Base-by-base conservation (phyloP, 2,329 filamentous ascomycete genomes). In the Ophiostoma himal-ulmi region DNA sequence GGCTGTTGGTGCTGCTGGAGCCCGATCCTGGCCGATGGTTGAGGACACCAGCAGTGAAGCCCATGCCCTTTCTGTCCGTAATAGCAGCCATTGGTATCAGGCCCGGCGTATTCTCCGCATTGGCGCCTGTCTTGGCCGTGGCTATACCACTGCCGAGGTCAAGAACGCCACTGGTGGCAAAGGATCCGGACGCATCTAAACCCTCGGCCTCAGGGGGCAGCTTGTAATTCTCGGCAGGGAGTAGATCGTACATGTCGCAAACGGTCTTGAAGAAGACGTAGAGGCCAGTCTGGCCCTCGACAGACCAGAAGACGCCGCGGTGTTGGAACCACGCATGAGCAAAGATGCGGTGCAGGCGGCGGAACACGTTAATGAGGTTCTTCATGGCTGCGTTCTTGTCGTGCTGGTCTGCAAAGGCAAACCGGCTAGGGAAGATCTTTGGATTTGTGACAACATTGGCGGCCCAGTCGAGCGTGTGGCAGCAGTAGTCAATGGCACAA, bases 271-370 rank as follows among this genome's bases (percentile, higher is more conserved):
- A 99, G 77, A 99, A 90, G 71, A 96, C 88, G 78, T 99, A 99
- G 13, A 99, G 82, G 0, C 95, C 95, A n/a, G 92, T 93, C 78
- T 93, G 88, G 11, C 88, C 87, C 81, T 99, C 95, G 1, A 98
- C 90, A 57, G 91, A 89, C 93, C 94, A 98, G 79, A 98, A 99
- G 69, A 97, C 92, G 70, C 91, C 91, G 65, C 94, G 88, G 79
- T 99, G 95, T 81, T 97, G 93, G 79, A 97, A 99, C 95, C 95
- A 99, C 8, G 95, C 95, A 78, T 99, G 95, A 66, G 95, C 95
- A 78, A 98, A 99, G 80, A 99, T 98, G 72, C 95, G 88, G 79
- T 99, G 96, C 68, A 98, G 87, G 17, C 95, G 87, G 70, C 95
- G 88, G 80, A 99, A 98, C 70, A 99, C 94, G 78, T 97, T 98